A percentile compares a stretch with the other conserved stretches of the same genome.
Conservation (phyloP, 768 basidiomycete species). For the Collybia mongolica region DNA sequence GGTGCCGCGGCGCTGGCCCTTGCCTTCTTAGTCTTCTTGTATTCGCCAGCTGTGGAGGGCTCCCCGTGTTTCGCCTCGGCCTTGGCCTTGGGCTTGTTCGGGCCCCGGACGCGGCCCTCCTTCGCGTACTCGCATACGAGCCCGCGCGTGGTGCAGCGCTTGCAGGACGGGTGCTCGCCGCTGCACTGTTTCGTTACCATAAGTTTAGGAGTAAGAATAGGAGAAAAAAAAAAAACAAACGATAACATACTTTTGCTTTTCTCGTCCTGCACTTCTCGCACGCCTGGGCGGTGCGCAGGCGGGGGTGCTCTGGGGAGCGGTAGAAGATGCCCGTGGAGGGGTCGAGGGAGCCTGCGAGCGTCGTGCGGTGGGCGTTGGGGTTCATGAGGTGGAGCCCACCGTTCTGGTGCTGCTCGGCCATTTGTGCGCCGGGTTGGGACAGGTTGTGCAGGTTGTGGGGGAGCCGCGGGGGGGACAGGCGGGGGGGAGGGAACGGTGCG, state of each 20-base stretch:
- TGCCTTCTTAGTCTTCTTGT: too few relatives aligned
- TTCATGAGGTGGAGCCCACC: too few relatives aligned
- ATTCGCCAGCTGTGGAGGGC: too few relatives aligned
- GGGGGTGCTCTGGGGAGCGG: slow-evolving; percentile 59
- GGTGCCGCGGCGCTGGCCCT: too few relatives aligned
- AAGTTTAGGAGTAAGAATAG: not conserved
- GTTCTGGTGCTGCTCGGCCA: too few relatives aligned
- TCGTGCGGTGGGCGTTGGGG: slow-evolving; percentile 3
- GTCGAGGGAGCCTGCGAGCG: slow-evolving; percentile 62
- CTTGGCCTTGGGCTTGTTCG: slow-evolving; percentile 52
- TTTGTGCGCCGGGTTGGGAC: not conserved
- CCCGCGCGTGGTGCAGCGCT: slow-evolving; percentile 59
- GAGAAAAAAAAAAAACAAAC: slow-evolving; percentile 1
- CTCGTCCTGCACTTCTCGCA: slow-evolving; percentile 73
- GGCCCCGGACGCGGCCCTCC: slow-evolving; percentile 62
- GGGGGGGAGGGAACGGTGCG: too few relatives aligned
- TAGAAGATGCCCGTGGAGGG: slow-evolving; percentile 67
- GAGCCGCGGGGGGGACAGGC: too few relatives aligned
- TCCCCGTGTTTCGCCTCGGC: too few relatives aligned
- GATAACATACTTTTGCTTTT: slow-evolving; percentile 62
- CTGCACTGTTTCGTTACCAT: slow-evolving; percentile 71
- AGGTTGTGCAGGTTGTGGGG: too few relatives aligned
- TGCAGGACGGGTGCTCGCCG: slow-evolving; percentile 68
- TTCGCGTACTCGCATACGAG: slow-evolving; percentile 66
- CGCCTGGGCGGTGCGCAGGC: slow-evolving; percentile 69